phyloP scores from a whole-genome alignment of 495 filamentous ascomycete genomes.

The Usnea hakonensis region DNA sequence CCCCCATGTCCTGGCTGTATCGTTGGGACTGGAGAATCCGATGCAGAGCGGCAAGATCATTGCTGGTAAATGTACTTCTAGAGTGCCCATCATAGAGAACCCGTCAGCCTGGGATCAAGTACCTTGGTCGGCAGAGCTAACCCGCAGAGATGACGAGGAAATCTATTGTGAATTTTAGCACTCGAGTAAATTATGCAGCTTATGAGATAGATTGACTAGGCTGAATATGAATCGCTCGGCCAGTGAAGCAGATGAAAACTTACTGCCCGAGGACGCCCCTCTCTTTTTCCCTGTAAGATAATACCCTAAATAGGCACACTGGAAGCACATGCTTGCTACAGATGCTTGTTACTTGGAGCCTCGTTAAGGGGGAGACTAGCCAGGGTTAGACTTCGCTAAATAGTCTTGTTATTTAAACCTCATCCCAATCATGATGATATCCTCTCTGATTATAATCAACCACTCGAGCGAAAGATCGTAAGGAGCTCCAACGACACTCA shows the following conservation, averaged over 20 bases:
- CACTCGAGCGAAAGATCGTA: neutral
- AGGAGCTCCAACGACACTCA: neutral
- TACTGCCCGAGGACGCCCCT: neutral
- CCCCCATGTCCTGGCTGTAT: too few relatives aligned
- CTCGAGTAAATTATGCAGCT: neutral
- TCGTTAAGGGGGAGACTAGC: too few relatives aligned
- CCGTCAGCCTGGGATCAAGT: neutral
- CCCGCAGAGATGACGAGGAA: neutral
- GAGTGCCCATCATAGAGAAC: neutral
- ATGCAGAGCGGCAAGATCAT: too few relatives aligned
- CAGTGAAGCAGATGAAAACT: neutral
- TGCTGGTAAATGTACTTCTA: too few relatives aligned
- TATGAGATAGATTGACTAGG: neutral
- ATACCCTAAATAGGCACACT: too few relatives aligned
- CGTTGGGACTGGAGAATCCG: too few relatives aligned
- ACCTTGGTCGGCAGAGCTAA: neutral
- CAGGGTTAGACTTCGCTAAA: too few relatives aligned
- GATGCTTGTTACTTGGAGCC: too few relatives aligned
- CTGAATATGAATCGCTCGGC: neutral
- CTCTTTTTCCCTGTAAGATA: too few relatives aligned
- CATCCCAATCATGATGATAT: neutral
- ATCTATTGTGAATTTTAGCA: neutral
- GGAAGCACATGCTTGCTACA: too few relatives aligned
- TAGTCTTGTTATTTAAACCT: neutral
- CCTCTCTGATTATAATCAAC: neutral